Evolutionary conservation across 441 rosid species (phyloP).

Genomic region (Pelargonium myrrhifolium): DNA sequence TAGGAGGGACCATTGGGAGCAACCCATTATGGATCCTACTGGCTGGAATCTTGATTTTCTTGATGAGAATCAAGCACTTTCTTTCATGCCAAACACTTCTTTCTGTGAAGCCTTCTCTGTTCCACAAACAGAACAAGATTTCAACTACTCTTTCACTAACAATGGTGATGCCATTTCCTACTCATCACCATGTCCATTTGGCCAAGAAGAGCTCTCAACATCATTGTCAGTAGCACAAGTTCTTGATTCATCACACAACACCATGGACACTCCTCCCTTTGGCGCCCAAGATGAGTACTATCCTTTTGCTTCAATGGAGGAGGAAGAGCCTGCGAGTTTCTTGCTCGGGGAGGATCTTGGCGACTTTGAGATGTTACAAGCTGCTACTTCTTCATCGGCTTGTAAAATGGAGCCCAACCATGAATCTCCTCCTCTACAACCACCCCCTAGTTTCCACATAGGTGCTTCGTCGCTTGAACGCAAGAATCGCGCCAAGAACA

Average conservation of each 20-base stretch:
- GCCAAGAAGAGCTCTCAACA: too few relatives aligned
- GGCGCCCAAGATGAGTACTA: constrained; percentile 30
- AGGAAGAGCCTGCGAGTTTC: constrained; percentile 24
- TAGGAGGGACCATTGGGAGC: constrained; percentile 31
- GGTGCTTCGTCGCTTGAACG: constrained; percentile 19
- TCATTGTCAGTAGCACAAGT: not conserved
- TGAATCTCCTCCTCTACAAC: constrained; percentile 19
- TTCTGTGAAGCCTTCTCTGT: constrained; percentile 21
- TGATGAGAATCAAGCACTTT: constrained; percentile 15
- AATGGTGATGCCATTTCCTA: not conserved
- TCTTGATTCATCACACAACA: too few relatives aligned
- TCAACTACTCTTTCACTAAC: constrained; percentile 11
- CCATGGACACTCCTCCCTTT: constrained; percentile 39
- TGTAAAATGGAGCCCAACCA: constrained; percentile 39
- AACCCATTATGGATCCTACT: constrained; percentile 20
- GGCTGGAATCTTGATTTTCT: constrained; percentile 27
- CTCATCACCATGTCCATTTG: not conserved
- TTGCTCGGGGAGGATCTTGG: constrained; percentile 24
- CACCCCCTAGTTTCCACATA: constrained; percentile 13
- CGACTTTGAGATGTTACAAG: constrained; percentile 24
- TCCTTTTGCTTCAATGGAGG: constrained; percentile 29
- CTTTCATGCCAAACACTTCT: constrained; percentile 23
- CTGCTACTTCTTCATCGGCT: not conserved
- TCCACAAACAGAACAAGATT: constrained; percentile 22
- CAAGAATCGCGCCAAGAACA: constrained; percentile 23